Percentiles rank a stretch among this genome's conserved stretches.
Conservation (phyloP, 805 yeast species). For the Wickerhamiella bombiphila region DNA sequence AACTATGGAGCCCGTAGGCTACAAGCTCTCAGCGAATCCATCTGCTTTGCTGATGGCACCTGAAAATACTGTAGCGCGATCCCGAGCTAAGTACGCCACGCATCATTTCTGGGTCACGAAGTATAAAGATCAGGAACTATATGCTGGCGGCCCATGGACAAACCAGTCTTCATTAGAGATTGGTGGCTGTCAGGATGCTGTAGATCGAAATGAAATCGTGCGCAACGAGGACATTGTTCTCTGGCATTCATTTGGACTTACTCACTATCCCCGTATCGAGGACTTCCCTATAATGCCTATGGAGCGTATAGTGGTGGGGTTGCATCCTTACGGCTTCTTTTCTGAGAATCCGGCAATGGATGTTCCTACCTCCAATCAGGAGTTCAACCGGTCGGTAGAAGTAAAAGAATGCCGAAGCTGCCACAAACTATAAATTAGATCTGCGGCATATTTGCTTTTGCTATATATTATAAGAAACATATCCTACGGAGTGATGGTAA, state of each 20-base stretch:
- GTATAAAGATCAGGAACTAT: slow-evolving; percentile 54
- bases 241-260: slow-evolving; percentile 71
- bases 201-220: slow-evolving; percentile 38
- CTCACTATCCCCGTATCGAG: slow-evolving; percentile 75
- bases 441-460: too few species aligned
- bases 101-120: slow-evolving; percentile 73
- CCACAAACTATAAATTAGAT: slow-evolving; percentile 14
- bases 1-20: slow-evolving; percentile 60
- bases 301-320: slow-evolving; percentile 52
- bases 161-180: slow-evolving; percentile 63
- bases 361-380: slow-evolving; percentile 53
- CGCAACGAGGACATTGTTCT: slow-evolving; percentile 57
- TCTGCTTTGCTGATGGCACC: slow-evolving; percentile 61
- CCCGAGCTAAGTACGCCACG: slow-evolving; percentile 62
- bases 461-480: too few species aligned
- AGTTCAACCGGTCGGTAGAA: slow-evolving; percentile 45
- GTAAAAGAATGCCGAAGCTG: slow-evolving; percentile 18
- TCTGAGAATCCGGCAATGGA: slow-evolving; percentile 69
- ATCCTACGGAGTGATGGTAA: too few species aligned
- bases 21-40: slow-evolving; percentile 60
- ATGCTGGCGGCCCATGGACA: slow-evolving; percentile 76
- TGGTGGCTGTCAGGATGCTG: slow-evolving; percentile 21
- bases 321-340: slow-evolving; percentile 61
- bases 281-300: slow-evolving; percentile 87
- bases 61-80: slow-evolving; percentile 45